Evolutionary conservation across 139 green algal species (phyloP).

Genomic region (Yamagishiella unicocca): DNA sequence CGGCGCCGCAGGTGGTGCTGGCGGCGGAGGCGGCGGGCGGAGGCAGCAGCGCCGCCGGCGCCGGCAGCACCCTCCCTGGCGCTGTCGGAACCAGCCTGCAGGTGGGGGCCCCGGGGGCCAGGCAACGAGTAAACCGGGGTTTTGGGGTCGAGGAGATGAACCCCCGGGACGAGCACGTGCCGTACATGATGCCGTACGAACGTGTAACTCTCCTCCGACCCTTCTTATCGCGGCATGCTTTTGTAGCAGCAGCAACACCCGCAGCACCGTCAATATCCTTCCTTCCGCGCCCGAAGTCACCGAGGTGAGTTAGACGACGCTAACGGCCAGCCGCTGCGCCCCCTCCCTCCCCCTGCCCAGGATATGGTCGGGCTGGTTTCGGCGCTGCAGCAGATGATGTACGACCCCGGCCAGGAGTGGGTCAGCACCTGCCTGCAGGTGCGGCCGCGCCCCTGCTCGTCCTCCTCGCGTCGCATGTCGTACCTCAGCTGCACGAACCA

Average conservation of each 20-base stretch:
- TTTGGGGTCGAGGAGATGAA: not conserved
- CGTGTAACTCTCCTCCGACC: too few species aligned
- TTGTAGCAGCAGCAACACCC: not conserved
- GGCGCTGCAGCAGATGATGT: constrained; percentile 24
- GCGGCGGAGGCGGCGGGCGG: not conserved
- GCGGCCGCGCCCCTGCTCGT: too few species aligned
- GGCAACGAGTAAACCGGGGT: not conserved
- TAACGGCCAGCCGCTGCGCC: not conserved
- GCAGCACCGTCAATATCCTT: not conserved
- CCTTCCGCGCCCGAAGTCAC: not conserved
- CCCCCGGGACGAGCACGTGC: too few species aligned
- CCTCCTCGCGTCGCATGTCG: too few species aligned
- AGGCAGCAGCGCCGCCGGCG: not conserved
- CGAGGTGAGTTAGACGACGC: too few species aligned
- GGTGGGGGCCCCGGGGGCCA: too few species aligned
- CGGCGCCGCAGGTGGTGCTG: not conserved
- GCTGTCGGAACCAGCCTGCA: not conserved
- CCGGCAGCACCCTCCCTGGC: not conserved
- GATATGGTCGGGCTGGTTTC: constrained; percentile 10
- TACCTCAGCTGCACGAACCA: too few species aligned
- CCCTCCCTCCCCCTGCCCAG: not conserved
- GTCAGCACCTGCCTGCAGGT: constrained; percentile 14
- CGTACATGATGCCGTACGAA: too few species aligned
- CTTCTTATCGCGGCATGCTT: too few species aligned
- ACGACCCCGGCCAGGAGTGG: constrained; percentile 6